A percentile compares a stretch with the other conserved stretches of the same genome.
Evolutionary conservation across 768 basidiomycete species (phyloP).

Genomic region (Mycena amicta): DNA sequence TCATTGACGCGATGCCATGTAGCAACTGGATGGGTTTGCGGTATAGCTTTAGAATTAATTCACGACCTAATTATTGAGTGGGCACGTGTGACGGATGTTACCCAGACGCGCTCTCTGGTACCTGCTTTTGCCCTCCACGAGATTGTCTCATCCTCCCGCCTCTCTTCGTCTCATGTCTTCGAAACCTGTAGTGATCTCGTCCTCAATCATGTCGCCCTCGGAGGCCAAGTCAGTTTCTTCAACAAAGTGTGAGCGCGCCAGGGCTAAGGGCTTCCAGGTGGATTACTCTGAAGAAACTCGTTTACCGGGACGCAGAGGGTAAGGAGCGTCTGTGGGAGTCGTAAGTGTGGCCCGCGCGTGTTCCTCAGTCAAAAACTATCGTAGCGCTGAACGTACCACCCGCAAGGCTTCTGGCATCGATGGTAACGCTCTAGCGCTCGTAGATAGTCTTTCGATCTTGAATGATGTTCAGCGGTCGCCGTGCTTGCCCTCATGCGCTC

Average conservation of each 20-base stretch:
- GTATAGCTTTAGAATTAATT: neutral
- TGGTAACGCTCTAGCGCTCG: conserved; percentile 56
- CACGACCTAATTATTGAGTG: neutral
- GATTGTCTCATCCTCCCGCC: neutral
- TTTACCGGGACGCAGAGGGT: conserved; percentile 78
- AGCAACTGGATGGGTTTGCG: neutral
- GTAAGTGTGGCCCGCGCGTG: conserved; percentile 8
- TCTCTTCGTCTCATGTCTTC: neutral
- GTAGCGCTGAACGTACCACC: conserved; percentile 75
- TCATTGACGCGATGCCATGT: too few species aligned
- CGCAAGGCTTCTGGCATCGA: conserved; percentile 78
- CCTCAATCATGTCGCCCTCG: conserved; percentile 53
- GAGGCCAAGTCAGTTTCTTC: conserved; percentile 53
- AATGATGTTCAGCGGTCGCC: too few species aligned
- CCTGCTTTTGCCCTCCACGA: neutral
- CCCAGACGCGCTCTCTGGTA: neutral
- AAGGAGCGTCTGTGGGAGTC: conserved; percentile 86
- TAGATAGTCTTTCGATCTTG: too few species aligned
- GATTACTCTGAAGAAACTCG: conserved; percentile 81
- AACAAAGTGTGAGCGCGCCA: too few species aligned
- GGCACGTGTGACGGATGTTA: neutral
- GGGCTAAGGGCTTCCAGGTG: too few species aligned
- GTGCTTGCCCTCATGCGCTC: conserved; percentile 82
- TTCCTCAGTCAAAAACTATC: neutral
- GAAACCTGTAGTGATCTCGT: conserved; percentile 44